Evolutionary conservation across 2,329 filamentous ascomycete genomes (phyloP).

Genomic region (Botryosphaeria dothidea): DNA sequence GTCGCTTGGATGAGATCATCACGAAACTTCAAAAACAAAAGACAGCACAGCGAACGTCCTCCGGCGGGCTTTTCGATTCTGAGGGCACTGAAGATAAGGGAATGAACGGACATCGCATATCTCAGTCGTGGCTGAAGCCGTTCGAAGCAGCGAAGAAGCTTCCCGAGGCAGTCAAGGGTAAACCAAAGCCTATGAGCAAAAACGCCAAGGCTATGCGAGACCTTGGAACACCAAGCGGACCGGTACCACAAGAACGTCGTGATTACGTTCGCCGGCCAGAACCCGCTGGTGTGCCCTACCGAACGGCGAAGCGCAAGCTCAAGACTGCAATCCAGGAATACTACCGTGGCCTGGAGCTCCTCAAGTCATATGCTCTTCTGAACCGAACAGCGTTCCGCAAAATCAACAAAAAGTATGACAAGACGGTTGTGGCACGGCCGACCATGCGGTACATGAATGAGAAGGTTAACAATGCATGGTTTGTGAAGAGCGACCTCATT

Average conservation of each 20-base stretch:
- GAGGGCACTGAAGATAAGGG: not conserved
- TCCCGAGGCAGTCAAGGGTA: slow-evolving; percentile 20
- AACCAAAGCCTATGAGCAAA: not conserved
- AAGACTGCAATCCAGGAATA: slow-evolving; percentile 91
- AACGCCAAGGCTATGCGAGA: slow-evolving; percentile 27
- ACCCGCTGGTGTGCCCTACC: slow-evolving; percentile 69
- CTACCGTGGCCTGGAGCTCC: slow-evolving; percentile 84
- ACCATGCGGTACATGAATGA: slow-evolving; percentile 83
- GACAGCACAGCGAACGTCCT: slow-evolving; percentile 47
- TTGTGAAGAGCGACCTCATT: slow-evolving; percentile 83
- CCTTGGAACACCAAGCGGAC: slow-evolving; percentile 41
- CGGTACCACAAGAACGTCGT: slow-evolving; percentile 40
- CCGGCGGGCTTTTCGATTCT: slow-evolving; percentile 17
- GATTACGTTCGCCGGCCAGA: slow-evolving; percentile 46
- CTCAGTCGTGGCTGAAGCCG: slow-evolving; percentile 3
- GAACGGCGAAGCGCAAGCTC: slow-evolving; percentile 84
- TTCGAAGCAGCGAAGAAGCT: slow-evolving; percentile 34
- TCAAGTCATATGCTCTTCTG: slow-evolving; percentile 87
- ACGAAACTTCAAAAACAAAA: slow-evolving; percentile 45
- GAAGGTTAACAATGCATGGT: slow-evolving; percentile 86
- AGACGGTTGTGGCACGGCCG: slow-evolving; percentile 76
- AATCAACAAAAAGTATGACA: slow-evolving; percentile 99
- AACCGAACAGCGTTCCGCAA: slow-evolving; percentile 95
- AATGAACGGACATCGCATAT: not conserved
- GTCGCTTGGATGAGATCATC: slow-evolving; percentile 71